Conservation (phyloP, 768 basidiomycete species). For the Xerocomellus intermedius region DNA sequence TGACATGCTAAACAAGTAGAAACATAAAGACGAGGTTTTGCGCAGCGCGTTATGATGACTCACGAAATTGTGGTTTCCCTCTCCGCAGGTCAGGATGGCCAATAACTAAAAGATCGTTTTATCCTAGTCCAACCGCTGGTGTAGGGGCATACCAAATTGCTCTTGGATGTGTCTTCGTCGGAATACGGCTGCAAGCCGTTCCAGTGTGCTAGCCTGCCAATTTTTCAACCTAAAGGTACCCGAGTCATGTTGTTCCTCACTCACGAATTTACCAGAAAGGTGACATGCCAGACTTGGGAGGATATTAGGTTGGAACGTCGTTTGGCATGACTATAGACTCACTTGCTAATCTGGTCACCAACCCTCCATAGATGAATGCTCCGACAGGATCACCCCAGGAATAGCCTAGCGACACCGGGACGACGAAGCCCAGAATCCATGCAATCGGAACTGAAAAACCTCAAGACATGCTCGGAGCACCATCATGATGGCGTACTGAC, state of each 20-base stretch:
- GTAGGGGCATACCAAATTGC: slow-evolving; percentile 3
- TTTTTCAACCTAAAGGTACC: background rate
- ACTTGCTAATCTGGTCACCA: slow-evolving; percentile 10
- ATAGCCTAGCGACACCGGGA: slow-evolving; percentile 2
- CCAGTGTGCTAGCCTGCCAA: slow-evolving; percentile 9
- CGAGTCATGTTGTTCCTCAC: background rate
- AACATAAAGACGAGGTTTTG: background rate
- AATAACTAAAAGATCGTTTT: slow-evolving; percentile 4
- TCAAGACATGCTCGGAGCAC: background rate
- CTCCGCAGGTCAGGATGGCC: slow-evolving; percentile 11
- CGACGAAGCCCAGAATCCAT: background rate
- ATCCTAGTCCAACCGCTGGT: background rate
- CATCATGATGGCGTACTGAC: background rate
- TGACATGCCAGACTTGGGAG: slow-evolving; percentile 7
- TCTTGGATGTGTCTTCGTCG: slow-evolving; percentile 12
- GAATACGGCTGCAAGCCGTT: slow-evolving; percentile 11
- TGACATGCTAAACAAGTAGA: slow-evolving; percentile 7
- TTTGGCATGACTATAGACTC: background rate
- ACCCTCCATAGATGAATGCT: slow-evolving; percentile 8
- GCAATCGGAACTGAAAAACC: slow-evolving; percentile 8
- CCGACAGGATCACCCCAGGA: slow-evolving; percentile 11
- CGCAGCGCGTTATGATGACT: background rate
- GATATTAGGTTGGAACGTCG: background rate
- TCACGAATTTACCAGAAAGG: slow-evolving; percentile 12
- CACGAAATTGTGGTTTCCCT: slow-evolving; percentile 16